Percentiles rank a stretch among this genome's conserved stretches.
Evolutionary conservation across 1,139 yeast species (phyloP).

Genomic region (Trichomonascaceae sp.): DNA sequence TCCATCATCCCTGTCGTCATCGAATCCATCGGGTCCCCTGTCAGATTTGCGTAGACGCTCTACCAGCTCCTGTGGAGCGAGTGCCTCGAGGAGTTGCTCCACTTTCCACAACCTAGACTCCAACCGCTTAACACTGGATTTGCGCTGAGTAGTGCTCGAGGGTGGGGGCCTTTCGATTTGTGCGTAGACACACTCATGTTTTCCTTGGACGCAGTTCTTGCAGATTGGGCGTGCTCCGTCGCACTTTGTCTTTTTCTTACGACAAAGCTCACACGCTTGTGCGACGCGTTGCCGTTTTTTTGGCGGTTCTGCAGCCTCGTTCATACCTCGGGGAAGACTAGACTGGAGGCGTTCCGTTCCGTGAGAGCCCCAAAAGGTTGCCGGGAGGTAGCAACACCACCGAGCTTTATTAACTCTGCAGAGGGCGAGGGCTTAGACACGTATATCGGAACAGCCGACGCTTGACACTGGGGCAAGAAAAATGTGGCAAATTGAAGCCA

Average conservation of each 20-base stretch:
- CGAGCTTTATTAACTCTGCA: too few species aligned
- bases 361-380: too few species aligned
- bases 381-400: too few species aligned
- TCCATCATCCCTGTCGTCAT: slow-evolving; percentile 5
- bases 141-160: slow-evolving; percentile 13
- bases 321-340: too few species aligned
- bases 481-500: too few species aligned
- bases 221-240: slow-evolving; percentile 60
- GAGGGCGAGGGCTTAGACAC: too few species aligned
- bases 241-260: slow-evolving; percentile 57
- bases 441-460: too few species aligned
- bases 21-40: slow-evolving; percentile 2
- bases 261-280: slow-evolving; percentile 50
- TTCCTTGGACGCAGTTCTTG: slow-evolving; percentile 39
- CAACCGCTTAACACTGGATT: slow-evolving; percentile 16
- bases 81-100: slow-evolving; percentile 19
- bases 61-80: slow-evolving; percentile 7
- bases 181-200: slow-evolving; percentile 22
- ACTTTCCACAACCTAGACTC: slow-evolving; percentile 23
- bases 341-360: too few species aligned
- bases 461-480: too few species aligned
- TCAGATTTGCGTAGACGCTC: neutral
- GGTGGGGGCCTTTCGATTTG: slow-evolving; percentile 20
- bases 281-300: slow-evolving; percentile 25
- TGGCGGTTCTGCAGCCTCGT: too few species aligned